Conservation (phyloP, 176 grass and related monocot genomes). For the Oryza australiensis region DNA sequence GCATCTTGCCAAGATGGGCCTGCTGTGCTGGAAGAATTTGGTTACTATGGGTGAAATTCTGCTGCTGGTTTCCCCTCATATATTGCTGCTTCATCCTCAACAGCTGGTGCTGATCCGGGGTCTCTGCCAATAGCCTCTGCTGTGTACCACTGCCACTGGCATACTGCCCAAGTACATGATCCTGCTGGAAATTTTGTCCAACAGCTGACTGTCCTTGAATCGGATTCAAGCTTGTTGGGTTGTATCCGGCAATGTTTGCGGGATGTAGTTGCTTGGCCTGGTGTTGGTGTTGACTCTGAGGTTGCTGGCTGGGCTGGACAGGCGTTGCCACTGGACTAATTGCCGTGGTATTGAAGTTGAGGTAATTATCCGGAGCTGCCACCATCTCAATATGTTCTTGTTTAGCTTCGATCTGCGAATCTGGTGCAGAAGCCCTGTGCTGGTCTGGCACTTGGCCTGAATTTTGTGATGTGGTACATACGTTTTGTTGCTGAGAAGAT, state of each 20-base stretch:
- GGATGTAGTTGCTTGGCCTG: background rate
- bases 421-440: too few relatives aligned
- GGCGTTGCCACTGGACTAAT: background rate
- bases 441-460: background rate
- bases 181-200: background rate
- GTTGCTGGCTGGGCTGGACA: background rate
- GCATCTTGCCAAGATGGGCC: background rate
- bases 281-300: background rate
- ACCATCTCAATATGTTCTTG: background rate
- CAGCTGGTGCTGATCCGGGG: background rate
- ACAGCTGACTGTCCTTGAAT: background rate
- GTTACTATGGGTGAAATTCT: background rate
- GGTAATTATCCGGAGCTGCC: background rate
- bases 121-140: background rate
- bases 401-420: too few relatives aligned
- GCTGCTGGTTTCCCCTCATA: background rate
- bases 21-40: constrained; percentile 2
- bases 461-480: background rate
- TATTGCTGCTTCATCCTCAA: background rate
- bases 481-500: background rate
- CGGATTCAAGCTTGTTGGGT: background rate
- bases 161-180: background rate
- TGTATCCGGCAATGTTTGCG: background rate
- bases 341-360: background rate
- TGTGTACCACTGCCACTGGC: background rate